Base-by-base conservation (phyloP, 202 grass and related monocot genomes). In the Hordeum pubiflorum region DNA sequence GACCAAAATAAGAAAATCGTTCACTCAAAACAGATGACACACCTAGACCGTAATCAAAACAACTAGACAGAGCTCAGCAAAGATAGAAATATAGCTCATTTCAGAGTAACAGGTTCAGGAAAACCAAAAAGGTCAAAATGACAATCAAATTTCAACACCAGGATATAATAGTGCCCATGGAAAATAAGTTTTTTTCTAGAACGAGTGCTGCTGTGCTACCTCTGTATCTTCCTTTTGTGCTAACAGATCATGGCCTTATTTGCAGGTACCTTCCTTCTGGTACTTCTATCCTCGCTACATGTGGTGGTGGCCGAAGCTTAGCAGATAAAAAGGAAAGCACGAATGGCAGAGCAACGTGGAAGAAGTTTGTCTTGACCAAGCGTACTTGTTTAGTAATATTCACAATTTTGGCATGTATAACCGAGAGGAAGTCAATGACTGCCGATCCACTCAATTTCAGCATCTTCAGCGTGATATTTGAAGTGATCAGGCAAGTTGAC, bases 381-480 rank as follows among this genome's bases (percentile, higher is more conserved):
- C 64, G 62, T 69, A 50, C 46, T 67, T 81, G 59, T 71, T 62
- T 83, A 37, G 66, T 50, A 62, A 58, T 81, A 22, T 82, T 91
- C 65, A 81, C 69, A 79, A 69, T 87, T 57, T 38, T 87, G 34
- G 62, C 79, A 56, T 91, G 89, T 37, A 81, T 91, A 58, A 82
- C 76, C 12, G 89, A 91, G 59, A 91, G 85, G 66, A 87, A 60
- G 48, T 69, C 72, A 13, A 74, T 87, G 37, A 73, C 58, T 8
- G 57, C 52, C 0, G 85, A 91, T 72, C 84, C 84, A 44, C 36
- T 90, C 10, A 90, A 87, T 75, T 86, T 90, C 71, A 90, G 75
- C 63, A 68, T 87, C 29, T 81, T 87, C 84, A 81, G 77, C 29
- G 66, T 87, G 20, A 29, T 78, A 36, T 84, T 90, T 21, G 77